Evolutionary conservation across 768 basidiomycete species (phyloP), one percentile per base, ranked within the genome.

Genomic region (Tephrocybe sp.): DNA sequence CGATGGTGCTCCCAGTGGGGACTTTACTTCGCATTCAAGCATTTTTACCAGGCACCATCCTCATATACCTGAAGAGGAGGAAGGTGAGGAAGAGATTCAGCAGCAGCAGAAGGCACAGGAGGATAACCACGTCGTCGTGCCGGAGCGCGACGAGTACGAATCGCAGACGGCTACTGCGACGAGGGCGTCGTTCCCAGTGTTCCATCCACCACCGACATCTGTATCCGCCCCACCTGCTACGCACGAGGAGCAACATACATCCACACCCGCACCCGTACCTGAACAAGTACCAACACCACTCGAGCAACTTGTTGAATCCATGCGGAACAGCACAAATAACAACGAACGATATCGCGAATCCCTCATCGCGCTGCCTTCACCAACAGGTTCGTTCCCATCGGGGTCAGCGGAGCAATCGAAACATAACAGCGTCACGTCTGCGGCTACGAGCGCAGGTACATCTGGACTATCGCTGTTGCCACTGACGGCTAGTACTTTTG

Each of bases 41-140:
- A 64, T 56, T 5, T 63, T 70, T 42, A 68, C 69, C 45, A 66
- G 77, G 41, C 69, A 69, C 3, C 82, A 86, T 57, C 77, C 83
- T 13, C 73, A 79, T 54, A 88, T 88, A 21, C 70, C 79, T 16
- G 87, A 90, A 61, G 86, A 86, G 55, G 84, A 87, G 13, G 88
- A 88, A 54, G 77, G 76, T 18, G 44, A 24, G 15, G 36, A 45
- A n/a, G n/a, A n/a, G n/a, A n/a, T n/a, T n/a, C n/a, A n/a, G n/a
- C n/a, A n/a, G n/a, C n/a, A n/a, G n/a, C n/a, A n/a, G 36, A 8
- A 3, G 8, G 37, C 37, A 12, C 5, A 38, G 18, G 37, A 33
- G 23, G 36, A 50, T 6, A 18, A 8, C 2, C 16, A n/a, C 8
- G 23, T 25, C 10, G 4, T 58, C n/a, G 57, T 64, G 23, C 61